These are phyloP conservation scores for Solanum microdontum DNA, from an alignment of 257 asterid species.

Conservation along the genomic window DNA sequence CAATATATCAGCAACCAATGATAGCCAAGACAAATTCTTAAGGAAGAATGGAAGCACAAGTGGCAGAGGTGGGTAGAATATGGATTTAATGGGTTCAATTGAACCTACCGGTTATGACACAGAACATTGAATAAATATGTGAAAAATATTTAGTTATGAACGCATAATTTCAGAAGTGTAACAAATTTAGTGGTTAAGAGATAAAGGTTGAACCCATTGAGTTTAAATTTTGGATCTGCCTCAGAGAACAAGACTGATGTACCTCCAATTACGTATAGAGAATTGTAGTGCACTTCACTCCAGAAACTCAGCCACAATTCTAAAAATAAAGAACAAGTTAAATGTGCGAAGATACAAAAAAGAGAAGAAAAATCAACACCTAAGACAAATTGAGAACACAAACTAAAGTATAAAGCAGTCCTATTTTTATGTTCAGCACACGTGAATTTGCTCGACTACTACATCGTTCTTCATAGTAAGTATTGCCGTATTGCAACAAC, in stretches of 20 bases:
- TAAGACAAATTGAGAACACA: background rate
- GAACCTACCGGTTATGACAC: background rate
- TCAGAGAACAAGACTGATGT: background rate
- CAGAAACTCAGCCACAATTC: slow-evolving; percentile 97
- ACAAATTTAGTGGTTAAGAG: background rate
- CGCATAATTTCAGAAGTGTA: background rate
- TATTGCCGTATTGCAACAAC: background rate
- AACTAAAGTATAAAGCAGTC: background rate
- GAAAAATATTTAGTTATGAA: background rate
- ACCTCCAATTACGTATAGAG: slow-evolving; percentile 84
- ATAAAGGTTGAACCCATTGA: background rate
- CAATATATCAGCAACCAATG: background rate
- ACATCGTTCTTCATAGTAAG: background rate
- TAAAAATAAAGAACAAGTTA: slow-evolving; percentile 3
- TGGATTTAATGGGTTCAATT: background rate
- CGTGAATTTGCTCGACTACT: background rate
- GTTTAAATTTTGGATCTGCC: background rate
- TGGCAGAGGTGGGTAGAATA: background rate
- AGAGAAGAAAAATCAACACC: background rate
- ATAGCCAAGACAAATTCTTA: background rate
- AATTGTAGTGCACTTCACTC: slow-evolving; percentile 93
- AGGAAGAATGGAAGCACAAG: background rate
- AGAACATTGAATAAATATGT: background rate
- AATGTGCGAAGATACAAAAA: background rate
- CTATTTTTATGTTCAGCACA: background rate